Evolutionary conservation across 1,284 basidiomycete genomes (phyloP).

Genomic region (Malassezia caprae): DNA sequence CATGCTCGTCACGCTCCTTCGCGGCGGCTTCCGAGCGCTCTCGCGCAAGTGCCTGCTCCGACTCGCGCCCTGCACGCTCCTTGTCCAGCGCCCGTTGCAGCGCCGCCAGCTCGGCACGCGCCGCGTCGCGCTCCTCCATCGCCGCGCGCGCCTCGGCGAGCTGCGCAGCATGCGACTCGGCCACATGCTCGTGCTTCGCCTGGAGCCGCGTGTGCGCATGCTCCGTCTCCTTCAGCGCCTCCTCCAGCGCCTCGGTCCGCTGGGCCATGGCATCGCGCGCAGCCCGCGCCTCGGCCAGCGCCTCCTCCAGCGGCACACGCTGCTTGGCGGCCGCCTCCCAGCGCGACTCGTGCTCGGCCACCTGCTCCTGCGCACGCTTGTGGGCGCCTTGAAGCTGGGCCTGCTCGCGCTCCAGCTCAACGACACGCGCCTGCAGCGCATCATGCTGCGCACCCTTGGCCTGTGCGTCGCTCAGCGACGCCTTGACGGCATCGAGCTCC

Average conservation of each 20-base stretch:
- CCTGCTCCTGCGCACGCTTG: neutral
- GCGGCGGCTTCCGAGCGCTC: neutral
- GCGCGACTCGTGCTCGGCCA: neutral
- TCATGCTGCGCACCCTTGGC: neutral
- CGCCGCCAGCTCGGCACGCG: slow-evolving; percentile 53
- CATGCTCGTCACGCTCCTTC: neutral
- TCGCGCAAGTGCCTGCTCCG: slow-evolving; percentile 54
- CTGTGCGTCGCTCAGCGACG: neutral
- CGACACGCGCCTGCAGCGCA: neutral
- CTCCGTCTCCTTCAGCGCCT: neutral
- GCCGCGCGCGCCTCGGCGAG: slow-evolving; percentile 63
- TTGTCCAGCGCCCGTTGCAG: slow-evolving; percentile 63
- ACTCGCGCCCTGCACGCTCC: slow-evolving; percentile 68
- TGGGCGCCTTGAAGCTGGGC: neutral
- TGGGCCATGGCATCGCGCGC: slow-evolving; percentile 8
- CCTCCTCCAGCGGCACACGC: neutral
- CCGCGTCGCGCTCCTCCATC: slow-evolving; percentile 47
- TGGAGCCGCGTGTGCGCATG: neutral
- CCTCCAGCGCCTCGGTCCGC: neutral
- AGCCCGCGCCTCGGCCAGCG: slow-evolving; percentile 5
- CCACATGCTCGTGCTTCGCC: slow-evolving; percentile 47
- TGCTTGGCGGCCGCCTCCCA: neutral
- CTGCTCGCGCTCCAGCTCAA: neutral
- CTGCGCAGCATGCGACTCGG: slow-evolving; percentile 49
- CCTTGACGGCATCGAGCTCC: slow-evolving; percentile 3